Evolutionary conservation across 164 flowering plant genomes (phyloP).

Genomic region (Tetrastigma voinierianum): DNA sequence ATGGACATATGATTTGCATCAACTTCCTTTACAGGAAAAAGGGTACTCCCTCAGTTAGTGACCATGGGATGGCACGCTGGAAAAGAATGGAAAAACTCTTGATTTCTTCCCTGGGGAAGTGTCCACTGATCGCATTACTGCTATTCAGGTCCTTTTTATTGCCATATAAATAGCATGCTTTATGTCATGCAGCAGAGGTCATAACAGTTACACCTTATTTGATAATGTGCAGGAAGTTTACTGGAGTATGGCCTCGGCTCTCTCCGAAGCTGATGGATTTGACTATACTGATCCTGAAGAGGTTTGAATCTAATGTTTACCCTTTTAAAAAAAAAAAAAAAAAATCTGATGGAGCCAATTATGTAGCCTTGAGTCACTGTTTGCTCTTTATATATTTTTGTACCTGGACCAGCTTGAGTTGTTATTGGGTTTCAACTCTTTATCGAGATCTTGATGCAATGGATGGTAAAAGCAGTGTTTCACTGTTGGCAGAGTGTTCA

Average conservation of each 20-base stretch:
- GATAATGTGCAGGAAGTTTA: slow-evolving; percentile 69
- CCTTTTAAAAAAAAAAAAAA: no score
- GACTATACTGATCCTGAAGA: slow-evolving; percentile 96
- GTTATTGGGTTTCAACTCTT: slow-evolving; percentile 79
- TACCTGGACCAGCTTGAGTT: slow-evolving; percentile 76
- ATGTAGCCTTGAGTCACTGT: not conserved
- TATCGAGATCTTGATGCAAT: slow-evolving; percentile 98
- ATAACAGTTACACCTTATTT: not conserved
- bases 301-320: slow-evolving; percentile 34
- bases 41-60: slow-evolving; percentile 35
- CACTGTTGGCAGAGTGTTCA: slow-evolving; percentile 87
- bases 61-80: slow-evolving; percentile 50
- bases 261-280: slow-evolving; percentile 93
- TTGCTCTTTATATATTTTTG: slow-evolving; percentile 8
- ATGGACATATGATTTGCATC: slow-evolving; percentile 10
- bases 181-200: not conserved
- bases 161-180: not conserved
- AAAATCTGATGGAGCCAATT: slow-evolving; percentile 4
- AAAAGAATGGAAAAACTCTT: slow-evolving; percentile 77
- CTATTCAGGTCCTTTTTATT: slow-evolving; percentile 66
- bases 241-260: slow-evolving; percentile 82
- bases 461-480: slow-evolving; percentile 96
- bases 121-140: slow-evolving; percentile 74
- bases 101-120: slow-evolving; percentile 74
- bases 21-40: slow-evolving; percentile 41